phyloP scores from a whole-genome alignment of 352 stramenopile genomes.

The Hyaloperonospora brassicae region DNA sequence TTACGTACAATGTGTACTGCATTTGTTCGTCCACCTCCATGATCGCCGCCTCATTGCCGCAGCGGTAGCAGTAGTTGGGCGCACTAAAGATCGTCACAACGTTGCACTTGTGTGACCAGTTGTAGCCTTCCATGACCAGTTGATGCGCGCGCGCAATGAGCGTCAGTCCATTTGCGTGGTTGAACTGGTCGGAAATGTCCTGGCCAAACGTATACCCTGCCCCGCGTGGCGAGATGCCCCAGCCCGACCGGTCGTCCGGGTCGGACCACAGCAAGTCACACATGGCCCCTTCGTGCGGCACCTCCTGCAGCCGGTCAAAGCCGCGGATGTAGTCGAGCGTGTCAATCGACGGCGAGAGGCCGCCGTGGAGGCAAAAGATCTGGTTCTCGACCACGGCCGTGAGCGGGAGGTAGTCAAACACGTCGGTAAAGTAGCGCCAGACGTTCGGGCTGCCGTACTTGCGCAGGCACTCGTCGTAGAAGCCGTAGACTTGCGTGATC shows the following conservation, averaged over 20 bases:
- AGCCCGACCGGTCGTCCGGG: slow-evolving; percentile 97
- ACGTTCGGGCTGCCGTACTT: slow-evolving; percentile 99
- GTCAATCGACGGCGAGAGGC: slow-evolving; percentile 92
- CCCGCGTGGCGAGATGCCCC: slow-evolving; percentile 96
- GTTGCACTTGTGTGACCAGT: slow-evolving; percentile 94
- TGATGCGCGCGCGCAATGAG: slow-evolving; percentile 96
- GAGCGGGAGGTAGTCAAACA: slow-evolving; percentile 91
- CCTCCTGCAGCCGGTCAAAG: slow-evolving; percentile 87
- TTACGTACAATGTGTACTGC: slow-evolving; percentile 91
- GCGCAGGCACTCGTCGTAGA: slow-evolving; percentile 55
- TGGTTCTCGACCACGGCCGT: slow-evolving; percentile 98
- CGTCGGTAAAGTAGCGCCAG: slow-evolving; percentile 96
- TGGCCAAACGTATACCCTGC: slow-evolving; percentile 97
- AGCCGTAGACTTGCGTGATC: slow-evolving; percentile 38
- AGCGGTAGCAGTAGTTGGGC: slow-evolving; percentile 99
- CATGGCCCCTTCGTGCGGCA: slow-evolving; percentile 91
- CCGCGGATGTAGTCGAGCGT: slow-evolving; percentile 91
- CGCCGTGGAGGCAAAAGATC: slow-evolving; percentile 99
- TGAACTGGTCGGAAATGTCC: slow-evolving; percentile 97
- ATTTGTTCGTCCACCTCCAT: slow-evolving; percentile 95
- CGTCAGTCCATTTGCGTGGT: slow-evolving; percentile 95
- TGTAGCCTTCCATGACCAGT: slow-evolving; percentile 83
- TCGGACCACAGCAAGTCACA: slow-evolving; percentile 99
- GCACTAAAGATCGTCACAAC: slow-evolving; percentile 98
- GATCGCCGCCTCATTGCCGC: slow-evolving; percentile 97